Evolutionary conservation across 495 filamentous ascomycete genomes (phyloP), one percentile per base, ranked within the genome.

Genomic region (Aspergillus incahuasiensis): DNA sequence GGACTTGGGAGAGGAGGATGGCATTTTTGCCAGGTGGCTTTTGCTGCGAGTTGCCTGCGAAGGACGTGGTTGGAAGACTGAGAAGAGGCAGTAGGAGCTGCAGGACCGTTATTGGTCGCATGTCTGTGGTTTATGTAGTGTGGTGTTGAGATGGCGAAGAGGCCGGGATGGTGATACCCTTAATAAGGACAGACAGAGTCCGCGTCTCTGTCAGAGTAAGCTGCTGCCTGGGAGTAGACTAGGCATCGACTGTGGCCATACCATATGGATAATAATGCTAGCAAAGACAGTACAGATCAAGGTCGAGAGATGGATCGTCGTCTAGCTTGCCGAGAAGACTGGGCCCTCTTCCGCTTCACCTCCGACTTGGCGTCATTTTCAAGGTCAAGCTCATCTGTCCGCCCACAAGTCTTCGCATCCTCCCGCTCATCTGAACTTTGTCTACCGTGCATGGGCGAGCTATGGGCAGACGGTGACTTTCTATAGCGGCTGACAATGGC

Each of bases 1-100:
- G 78, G 41, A 98, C 84, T 51, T 82, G 75, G 5, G 89, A 91
- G 48, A 96, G 84, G 3, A 91, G 83, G 57, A 95, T 81, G 42
- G 75, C 67, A 74, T 85, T 58, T 81, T 70, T 60, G 76, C 79
- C 61, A 74, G 77, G 64, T 69, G 78, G 58, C 67, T 71, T 55
- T 45, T 61, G 32, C 18, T 50, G 41, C 19, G 61, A 62, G 48
- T 58, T 59, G 32, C 53, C 52, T 54, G 52, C 56, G 41, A 45
- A 66, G 40, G 76, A 63, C 41, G 68, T 63, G 43, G 79, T 60
- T 49, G 68, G 56, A 40, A 70, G 58, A 38, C 71, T 68, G 55
- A 77, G 64, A 35, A 66, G 38, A 30, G 42, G 49, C 4, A 66
- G 46, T 22, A 66, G 24, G 24, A 58, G 24, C 53, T 57, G 53